Evolutionary conservation across 2,329 filamentous ascomycete genomes (phyloP), one percentile per base, ranked within the genome.

Genomic region (Cercospora nicotianae): DNA sequence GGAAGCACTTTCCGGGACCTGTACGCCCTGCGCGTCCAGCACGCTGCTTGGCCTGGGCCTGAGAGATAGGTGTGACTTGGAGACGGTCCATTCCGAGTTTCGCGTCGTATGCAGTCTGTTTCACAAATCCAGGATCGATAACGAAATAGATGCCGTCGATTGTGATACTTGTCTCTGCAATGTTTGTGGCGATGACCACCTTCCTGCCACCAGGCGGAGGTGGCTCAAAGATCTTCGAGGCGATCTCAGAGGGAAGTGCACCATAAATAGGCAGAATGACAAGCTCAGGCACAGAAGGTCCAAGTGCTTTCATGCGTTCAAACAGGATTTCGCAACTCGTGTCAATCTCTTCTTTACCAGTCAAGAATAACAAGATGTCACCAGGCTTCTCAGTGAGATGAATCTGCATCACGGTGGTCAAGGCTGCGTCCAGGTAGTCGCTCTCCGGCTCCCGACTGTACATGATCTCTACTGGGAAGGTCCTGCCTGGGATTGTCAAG

Each of bases 61-160:
- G 94, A 0, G 93, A 97, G 71, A 99, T 96, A 0, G 96, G 96
- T 0, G 94, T 97, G 4, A 99, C 92, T 30, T 98, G 91, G 23
- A 99, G 84, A 3, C 94, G 93, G 76, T 99, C 95, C 94, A 99
- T 99, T 64, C 95, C 95, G 2, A 98, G 87, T 80, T 98, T 98
- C 0, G 94, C 92, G 76, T 99, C 94, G 77, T 97, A 99, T 1
- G 92, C 94, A 73, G 95, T 97, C 77, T 98, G 94, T 82, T 99
- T 99, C 69, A 97, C 94, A 73, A 98, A 99, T 1, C 95, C 95
- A 2, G 95, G 94, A 75, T 99, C 95, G 16, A 99, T 90, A 18
- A 99, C 96, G 77, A 96, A 98, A 82, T 94, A 97, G 72, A 99
- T 97, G 60, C 94, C 91, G 77, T 99, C 95, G 72, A 99, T 98